Evolutionary conservation across 495 filamentous ascomycete genomes (phyloP).

Genomic region (Penicillium argentinense): DNA sequence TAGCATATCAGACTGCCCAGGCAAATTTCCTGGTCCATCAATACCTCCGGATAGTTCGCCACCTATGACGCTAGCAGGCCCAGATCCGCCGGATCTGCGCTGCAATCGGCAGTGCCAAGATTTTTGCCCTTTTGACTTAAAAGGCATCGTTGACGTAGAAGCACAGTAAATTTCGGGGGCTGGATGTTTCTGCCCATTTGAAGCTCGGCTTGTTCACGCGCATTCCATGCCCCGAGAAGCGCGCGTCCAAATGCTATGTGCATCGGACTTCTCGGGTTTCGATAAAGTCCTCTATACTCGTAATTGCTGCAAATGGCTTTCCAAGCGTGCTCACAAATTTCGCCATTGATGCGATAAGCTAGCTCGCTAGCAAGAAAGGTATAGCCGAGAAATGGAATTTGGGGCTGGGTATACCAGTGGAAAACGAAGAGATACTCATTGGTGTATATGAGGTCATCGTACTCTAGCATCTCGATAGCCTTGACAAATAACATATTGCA

Average conservation of each 20-base stretch:
- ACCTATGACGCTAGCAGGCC: background rate
- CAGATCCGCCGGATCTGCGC: background rate
- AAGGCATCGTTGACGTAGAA: background rate
- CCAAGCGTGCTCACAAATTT: constrained; percentile 55
- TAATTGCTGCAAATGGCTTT: constrained; percentile 48
- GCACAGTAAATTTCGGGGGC: background rate
- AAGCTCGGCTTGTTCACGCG: constrained; percentile 24
- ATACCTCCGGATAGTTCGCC: no score
- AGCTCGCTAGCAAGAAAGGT: constrained; percentile 54
- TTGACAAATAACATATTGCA: constrained; percentile 46
- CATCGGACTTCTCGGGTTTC: constrained; percentile 46
- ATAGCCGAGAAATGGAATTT: constrained; percentile 54
- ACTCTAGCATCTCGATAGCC: constrained; percentile 52
- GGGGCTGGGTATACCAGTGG: constrained; percentile 48
- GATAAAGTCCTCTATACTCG: constrained; percentile 42
- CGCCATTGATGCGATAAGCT: constrained; percentile 46
- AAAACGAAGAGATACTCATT: constrained; percentile 45
- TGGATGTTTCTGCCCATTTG: constrained; percentile 1
- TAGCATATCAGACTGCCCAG: no score
- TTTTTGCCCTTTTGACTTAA: background rate
- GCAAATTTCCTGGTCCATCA: no score
- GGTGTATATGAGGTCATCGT: constrained; percentile 50
- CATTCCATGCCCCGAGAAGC: constrained; percentile 55
- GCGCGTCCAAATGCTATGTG: constrained; percentile 50
- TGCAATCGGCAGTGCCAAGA: background rate